Evolutionary conservation across 1,284 basidiomycete species (phyloP), one percentile per base, ranked within the genome.

Genomic region (Moniliophthora roreri): DNA sequence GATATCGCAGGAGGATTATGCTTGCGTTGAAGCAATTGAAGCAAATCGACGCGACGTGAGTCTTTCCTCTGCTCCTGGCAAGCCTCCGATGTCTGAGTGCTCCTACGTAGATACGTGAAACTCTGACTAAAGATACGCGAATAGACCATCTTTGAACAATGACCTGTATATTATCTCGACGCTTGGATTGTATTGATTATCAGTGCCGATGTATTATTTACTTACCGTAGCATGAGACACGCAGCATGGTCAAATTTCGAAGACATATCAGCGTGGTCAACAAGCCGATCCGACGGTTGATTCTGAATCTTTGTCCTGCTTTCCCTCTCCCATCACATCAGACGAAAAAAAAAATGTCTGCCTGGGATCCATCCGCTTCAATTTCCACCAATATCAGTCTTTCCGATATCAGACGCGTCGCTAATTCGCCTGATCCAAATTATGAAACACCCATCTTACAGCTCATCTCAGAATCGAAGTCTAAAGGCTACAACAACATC

Each of bases 31-130:
- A 95, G 0, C 93, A 97, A 65, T 71, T 98, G 53, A 83, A 83
- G 64, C 97, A 99, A 73, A 89, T 99, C 53, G 96, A 99, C 72
- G 96, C 96, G 26, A 96, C 92, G 87, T 96, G 64, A 63, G 91
- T 81, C 45, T 16, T 26, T 51, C 24, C 18, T 16, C 10, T 46
- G n/a, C n/a, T n/a, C n/a, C n/a, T n/a, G n/a, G n/a, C n/a, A n/a
- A 34, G 16, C 45, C 55, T 42, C 28, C 16, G 18, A 48, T 18
- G 16, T 44, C 26, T 15, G 39, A 11, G 16, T 41, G 10, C 4
- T 10, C 40, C 11, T 41, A 5, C 3, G 11, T 10, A 18, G 23
- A 20, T 41, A 41, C 11, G 16, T 23, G 4, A 10, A 41, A 4
- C 16, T 20, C 5, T 41, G 11, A 41, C 21, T 16, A 46, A 8